Percentiles rank a stretch among this genome's conserved stretches.
Conservation (phyloP, 345 rosid genomes). For the Dovyalis caffra region DNA sequence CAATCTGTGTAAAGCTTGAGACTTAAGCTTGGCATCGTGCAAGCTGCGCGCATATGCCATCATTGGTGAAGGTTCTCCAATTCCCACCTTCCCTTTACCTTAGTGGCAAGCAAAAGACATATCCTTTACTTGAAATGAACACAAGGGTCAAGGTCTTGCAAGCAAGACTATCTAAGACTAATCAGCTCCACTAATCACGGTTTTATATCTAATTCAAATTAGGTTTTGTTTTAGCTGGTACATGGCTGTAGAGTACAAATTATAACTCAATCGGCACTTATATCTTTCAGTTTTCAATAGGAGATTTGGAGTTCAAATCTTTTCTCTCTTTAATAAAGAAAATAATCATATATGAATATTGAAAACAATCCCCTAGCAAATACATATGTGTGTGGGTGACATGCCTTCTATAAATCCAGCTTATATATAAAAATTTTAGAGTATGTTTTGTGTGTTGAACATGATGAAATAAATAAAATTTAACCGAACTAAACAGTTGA, state of each 20-base stretch:
- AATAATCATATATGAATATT: too few relatives aligned
- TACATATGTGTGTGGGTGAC: too few relatives aligned
- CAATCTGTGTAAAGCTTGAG: conserved; percentile 26
- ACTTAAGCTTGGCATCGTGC: conserved; percentile 37
- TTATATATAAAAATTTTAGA: too few relatives aligned
- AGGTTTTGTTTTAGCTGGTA: background rate
- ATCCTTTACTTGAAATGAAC: conserved; percentile 36
- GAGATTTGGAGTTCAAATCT: too few relatives aligned
- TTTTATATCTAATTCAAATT: background rate
- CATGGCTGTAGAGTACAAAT: background rate
- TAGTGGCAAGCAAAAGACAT: conserved; percentile 45
- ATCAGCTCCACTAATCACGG: background rate
- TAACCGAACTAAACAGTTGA: too few relatives aligned
- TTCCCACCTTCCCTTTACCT: conserved; percentile 35
- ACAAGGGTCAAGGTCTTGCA: conserved; percentile 6
- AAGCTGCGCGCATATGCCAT: conserved; percentile 6
- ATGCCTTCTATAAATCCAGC: too few relatives aligned
- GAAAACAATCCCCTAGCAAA: too few relatives aligned
- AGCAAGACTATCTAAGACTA: background rate
- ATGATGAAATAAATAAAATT: too few relatives aligned
- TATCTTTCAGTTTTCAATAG: too few relatives aligned
- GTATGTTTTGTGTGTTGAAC: too few relatives aligned
- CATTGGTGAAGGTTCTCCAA: conserved; percentile 23
- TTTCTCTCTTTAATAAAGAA: too few relatives aligned
- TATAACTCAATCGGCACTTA: too few relatives aligned